Evolutionary conservation across 768 basidiomycete species (phyloP).

Genomic region (Pisolithus orientalis): DNA sequence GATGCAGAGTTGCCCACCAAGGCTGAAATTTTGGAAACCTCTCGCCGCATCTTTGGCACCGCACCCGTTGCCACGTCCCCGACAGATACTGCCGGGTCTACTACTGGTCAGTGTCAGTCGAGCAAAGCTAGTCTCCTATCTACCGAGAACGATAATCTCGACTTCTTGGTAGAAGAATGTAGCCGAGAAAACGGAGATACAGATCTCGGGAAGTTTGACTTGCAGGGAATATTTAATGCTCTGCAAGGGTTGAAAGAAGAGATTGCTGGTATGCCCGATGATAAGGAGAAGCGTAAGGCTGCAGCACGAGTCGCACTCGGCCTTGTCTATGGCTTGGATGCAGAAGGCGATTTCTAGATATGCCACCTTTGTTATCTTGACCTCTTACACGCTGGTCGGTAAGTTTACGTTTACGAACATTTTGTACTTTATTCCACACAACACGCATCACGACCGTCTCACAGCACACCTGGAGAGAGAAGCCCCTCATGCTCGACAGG

Average conservation of each 20-base stretch:
- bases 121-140: neutral
- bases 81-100: neutral
- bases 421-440: no score
- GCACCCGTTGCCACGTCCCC: slow-evolving; percentile 13
- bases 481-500: no score
- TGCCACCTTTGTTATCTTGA: no score
- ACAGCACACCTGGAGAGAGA: no score
- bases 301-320: slow-evolving; percentile 71
- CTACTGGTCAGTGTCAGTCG: neutral
- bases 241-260: slow-evolving; percentile 70
- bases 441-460: no score
- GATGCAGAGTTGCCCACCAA: slow-evolving; percentile 39
- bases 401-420: neutral
- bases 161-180: slow-evolving; percentile 22
- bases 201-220: slow-evolving; percentile 49
- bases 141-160: slow-evolving; percentile 6
- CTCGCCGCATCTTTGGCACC: slow-evolving; percentile 45
- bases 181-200: slow-evolving; percentile 14
- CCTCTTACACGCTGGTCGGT: neutral
- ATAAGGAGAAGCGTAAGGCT: slow-evolving; percentile 56
- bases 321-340: slow-evolving; percentile 57
- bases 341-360: neutral
- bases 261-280: slow-evolving; percentile 60
- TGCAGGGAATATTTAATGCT: slow-evolving; percentile 51
- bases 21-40: slow-evolving; percentile 44